These are phyloP conservation scores for Jatropha curcas DNA, from an alignment of 345 rosid species.

Conservation along the genomic window DNA sequence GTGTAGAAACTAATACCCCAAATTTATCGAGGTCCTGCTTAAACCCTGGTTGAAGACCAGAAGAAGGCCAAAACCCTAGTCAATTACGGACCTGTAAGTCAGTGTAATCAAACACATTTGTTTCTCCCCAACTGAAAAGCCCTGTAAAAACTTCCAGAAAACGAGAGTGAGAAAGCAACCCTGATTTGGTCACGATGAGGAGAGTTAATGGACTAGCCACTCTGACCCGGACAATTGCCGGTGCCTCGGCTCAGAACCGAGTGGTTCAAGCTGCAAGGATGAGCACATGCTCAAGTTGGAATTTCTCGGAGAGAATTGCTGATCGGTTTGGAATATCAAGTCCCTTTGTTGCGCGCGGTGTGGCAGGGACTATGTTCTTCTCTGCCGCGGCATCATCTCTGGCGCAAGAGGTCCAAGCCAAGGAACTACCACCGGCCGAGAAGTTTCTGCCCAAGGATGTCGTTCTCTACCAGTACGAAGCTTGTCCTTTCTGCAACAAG, in stretches of 20 bases:
- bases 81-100: too few relatives aligned
- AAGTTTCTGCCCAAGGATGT: slow-evolving; percentile 62
- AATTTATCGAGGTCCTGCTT: not conserved
- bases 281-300: slow-evolving; percentile 27
- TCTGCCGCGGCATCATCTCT: slow-evolving; percentile 55
- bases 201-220: slow-evolving; percentile 45
- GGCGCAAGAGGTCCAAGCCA: slow-evolving; percentile 59
- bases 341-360: slow-evolving; percentile 41
- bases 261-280: slow-evolving; percentile 40
- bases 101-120: not conserved
- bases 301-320: slow-evolving; percentile 31
- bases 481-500: slow-evolving; percentile 97
- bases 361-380: slow-evolving; percentile 48
- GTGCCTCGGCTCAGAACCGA: slow-evolving; percentile 31
- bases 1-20: not conserved
- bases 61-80: slow-evolving; percentile 2
- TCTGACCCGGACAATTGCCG: slow-evolving; percentile 39
- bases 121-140: not conserved
- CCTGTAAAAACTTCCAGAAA: not conserved
- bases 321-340: slow-evolving; percentile 27
- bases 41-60: slow-evolving; percentile 3
- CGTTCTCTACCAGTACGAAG: slow-evolving; percentile 90
- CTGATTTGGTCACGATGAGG: slow-evolving; percentile 43
- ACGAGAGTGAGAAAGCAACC: not conserved
- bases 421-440: slow-evolving; percentile 44